A percentile compares a stretch with the other conserved stretches of the same genome.
These are phyloP conservation scores for Musa acuminata DNA, from an alignment of 176 grass and related monocot genomes.

Conservation along the genomic window DNA sequence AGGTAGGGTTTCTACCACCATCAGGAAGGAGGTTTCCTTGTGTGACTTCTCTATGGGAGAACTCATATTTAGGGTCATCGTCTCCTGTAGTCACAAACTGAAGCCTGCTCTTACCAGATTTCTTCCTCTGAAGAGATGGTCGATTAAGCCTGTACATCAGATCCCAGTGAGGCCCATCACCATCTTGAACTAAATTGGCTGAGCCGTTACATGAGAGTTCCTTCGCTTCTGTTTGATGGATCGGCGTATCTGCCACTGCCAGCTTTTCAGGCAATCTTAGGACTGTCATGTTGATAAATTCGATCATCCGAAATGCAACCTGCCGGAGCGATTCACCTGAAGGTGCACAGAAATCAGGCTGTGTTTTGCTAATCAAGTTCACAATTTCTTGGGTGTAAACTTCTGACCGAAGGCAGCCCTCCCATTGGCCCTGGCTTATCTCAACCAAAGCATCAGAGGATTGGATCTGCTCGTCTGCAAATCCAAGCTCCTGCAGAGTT, in stretches of 20 bases:
- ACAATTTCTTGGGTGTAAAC: slow-evolving; percentile 69
- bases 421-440: slow-evolving; percentile 85
- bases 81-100: slow-evolving; percentile 70
- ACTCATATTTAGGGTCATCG: slow-evolving; percentile 60
- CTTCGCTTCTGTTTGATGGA: slow-evolving; percentile 49
- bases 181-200: slow-evolving; percentile 47
- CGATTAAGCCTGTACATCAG: slow-evolving; percentile 52
- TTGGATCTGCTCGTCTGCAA: slow-evolving; percentile 68
- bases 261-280: slow-evolving; percentile 79
- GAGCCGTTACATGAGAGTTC: slow-evolving; percentile 58
- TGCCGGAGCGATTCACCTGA: slow-evolving; percentile 77
- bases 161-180: slow-evolving; percentile 49
- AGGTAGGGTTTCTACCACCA: slow-evolving; percentile 24
- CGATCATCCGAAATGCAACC: slow-evolving; percentile 68
- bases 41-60: slow-evolving; percentile 43
- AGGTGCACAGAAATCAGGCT: slow-evolving; percentile 72
- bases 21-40: slow-evolving; percentile 33
- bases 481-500: slow-evolving; percentile 68
- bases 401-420: slow-evolving; percentile 62
- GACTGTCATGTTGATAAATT: slow-evolving; percentile 59
- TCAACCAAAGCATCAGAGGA: slow-evolving; percentile 62
- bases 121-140: slow-evolving; percentile 52
- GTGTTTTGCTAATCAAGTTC: slow-evolving; percentile 52
- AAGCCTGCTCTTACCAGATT: slow-evolving; percentile 77
- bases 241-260: slow-evolving; percentile 30